Percentiles rank a stretch among this genome's conserved stretches.
Evolutionary conservation across 306 rosid species (phyloP).

Genomic region (Prunus salicina): DNA sequence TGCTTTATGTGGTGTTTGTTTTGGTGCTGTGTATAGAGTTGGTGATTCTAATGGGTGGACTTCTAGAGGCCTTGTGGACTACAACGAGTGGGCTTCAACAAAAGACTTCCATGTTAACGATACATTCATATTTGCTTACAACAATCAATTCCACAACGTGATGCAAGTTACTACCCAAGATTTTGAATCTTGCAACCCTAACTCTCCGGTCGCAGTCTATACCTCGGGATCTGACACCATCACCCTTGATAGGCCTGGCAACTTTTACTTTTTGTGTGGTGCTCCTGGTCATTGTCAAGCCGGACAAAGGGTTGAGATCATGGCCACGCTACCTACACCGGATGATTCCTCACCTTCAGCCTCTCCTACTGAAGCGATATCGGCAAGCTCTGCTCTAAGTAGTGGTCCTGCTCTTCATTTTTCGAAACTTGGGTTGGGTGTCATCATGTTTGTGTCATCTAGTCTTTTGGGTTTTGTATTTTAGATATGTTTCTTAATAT

Average conservation of each 20-base stretch:
- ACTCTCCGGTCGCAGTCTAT: constrained; percentile 15
- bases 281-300: constrained; percentile 11
- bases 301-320: constrained; percentile 17
- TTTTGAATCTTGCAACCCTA: constrained; percentile 16
- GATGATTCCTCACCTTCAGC: not conserved
- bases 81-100: constrained; percentile 32
- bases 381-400: not conserved
- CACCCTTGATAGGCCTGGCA: constrained; percentile 12
- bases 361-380: not conserved
- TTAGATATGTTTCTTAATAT: not conserved
- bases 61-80: constrained; percentile 14
- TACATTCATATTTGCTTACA: constrained; percentile 24
- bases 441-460: not conserved
- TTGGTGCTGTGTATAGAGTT: constrained; percentile 22
- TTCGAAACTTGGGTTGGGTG: not conserved
- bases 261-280: constrained; percentile 29
- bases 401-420: not conserved
- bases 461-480: not conserved
- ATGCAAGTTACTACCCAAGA: constrained; percentile 17
- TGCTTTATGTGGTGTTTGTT: constrained; percentile 3
- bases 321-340: not conserved
- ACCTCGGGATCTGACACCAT: constrained; percentile 17
- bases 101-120: constrained; percentile 28
- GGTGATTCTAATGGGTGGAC: constrained; percentile 41
- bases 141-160: constrained; percentile 19